Evolutionary conservation across 768 basidiomycete genomes (phyloP).

Genomic region (Arthromyces matolae): DNA sequence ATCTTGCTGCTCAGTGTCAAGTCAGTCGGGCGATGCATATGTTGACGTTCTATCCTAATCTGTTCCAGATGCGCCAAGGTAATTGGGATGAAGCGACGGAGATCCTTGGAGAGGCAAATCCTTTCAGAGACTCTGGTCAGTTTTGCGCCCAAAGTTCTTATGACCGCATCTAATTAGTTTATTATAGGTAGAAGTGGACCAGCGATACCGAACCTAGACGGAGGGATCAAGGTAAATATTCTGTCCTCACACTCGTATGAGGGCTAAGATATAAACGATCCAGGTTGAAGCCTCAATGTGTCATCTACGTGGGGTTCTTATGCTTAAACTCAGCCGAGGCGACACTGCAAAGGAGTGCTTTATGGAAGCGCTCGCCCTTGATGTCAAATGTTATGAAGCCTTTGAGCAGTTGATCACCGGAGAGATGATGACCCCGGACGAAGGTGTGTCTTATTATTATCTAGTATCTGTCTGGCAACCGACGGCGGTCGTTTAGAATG

Average conservation of each 20-base stretch:
- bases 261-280: constrained; percentile 3
- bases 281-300: constrained; percentile 73
- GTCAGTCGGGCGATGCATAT: constrained; percentile 34
- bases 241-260: constrained; percentile 9
- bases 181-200: constrained; percentile 63
- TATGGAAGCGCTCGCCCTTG: constrained; percentile 90
- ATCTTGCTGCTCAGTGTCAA: constrained; percentile 94
- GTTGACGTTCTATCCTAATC: constrained; percentile 12
- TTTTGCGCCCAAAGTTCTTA: background rate
- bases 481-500: constrained; percentile 60
- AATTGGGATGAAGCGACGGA: constrained; percentile 91
- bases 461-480: background rate
- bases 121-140: constrained; percentile 69
- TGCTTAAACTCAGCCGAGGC: constrained; percentile 89
- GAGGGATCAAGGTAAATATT: constrained; percentile 81
- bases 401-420: constrained; percentile 87
- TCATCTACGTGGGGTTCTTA: constrained; percentile 83
- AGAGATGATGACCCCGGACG: constrained; percentile 94
- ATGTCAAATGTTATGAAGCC: constrained; percentile 96
- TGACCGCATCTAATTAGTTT: constrained; percentile 1
- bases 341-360: constrained; percentile 93
- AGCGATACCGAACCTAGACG: constrained; percentile 77
- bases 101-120: constrained; percentile 90
- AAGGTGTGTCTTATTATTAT: constrained; percentile 54
- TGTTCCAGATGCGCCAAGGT: constrained; percentile 68